phyloP scores from a whole-genome alignment of 495 filamentous ascomycete species.

The Tuber aestivum region DNA sequence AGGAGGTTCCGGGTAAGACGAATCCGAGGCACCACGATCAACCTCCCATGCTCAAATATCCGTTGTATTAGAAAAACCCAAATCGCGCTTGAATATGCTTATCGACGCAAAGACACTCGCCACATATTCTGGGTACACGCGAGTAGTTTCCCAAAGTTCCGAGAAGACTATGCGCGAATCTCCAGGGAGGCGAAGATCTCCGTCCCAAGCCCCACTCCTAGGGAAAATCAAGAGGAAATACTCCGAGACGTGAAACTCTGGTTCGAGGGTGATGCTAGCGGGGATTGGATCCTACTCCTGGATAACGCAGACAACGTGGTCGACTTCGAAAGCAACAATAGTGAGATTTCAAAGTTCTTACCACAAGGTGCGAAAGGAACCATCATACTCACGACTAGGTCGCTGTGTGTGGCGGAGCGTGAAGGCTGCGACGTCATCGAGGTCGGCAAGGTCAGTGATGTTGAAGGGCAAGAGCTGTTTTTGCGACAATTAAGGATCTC shows the following conservation, averaged over 20 bases:
- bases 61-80: constrained; percentile 14
- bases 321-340: not conserved
- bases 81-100: constrained; percentile 21
- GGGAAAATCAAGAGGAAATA: constrained; percentile 6
- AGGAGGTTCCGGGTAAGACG: constrained; percentile 19
- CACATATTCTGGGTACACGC: constrained; percentile 15
- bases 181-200: not conserved
- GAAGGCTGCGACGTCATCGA: constrained; percentile 5
- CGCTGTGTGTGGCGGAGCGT: constrained; percentile 1
- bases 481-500: constrained; percentile 1
- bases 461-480: constrained; percentile 8
- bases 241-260: constrained; percentile 19
- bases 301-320: constrained; percentile 28
- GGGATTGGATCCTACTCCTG: constrained; percentile 44
- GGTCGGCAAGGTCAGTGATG: constrained; percentile 9
- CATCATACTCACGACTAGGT: constrained; percentile 17
- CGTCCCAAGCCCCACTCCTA: not conserved
- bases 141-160: constrained; percentile 7
- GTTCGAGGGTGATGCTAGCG: constrained; percentile 19
- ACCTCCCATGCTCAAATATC: not conserved
- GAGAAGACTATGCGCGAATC: constrained; percentile 7
- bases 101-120: constrained; percentile 1
- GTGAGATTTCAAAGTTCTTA: not conserved
- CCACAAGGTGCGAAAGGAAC: constrained; percentile 9
- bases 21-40: not conserved